phyloP scores from a whole-genome alignment of 2,329 filamentous ascomycete species.

The Penicillium sp. region DNA sequence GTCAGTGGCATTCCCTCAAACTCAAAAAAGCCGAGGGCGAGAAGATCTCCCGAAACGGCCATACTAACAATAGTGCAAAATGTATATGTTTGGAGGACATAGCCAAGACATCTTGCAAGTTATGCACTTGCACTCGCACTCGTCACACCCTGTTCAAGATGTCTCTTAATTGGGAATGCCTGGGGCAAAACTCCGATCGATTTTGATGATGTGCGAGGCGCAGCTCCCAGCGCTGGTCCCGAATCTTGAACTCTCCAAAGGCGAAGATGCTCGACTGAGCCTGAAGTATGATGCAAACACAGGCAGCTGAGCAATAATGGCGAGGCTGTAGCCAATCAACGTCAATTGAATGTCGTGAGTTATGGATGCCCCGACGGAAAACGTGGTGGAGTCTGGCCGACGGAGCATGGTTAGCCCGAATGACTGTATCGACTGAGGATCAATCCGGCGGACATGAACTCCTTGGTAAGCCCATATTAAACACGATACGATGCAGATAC shows the following conservation, averaged over 20 bases:
- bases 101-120: neutral
- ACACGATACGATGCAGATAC: neutral
- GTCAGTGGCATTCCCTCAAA: neutral
- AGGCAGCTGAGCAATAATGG: neutral
- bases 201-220: neutral
- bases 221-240: neutral
- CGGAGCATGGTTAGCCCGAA: slow-evolving; percentile 1
- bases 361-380: neutral
- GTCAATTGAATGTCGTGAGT: neutral
- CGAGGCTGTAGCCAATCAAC: no score
- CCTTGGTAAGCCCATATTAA: neutral
- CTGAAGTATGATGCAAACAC: neutral
- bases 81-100: neutral
- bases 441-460: neutral
- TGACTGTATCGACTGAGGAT: neutral
- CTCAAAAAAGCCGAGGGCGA: neutral
- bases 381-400: neutral
- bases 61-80: neutral
- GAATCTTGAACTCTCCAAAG: neutral
- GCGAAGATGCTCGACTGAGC: neutral
- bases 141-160: no score
- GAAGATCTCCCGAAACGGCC: neutral
- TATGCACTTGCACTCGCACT: neutral
- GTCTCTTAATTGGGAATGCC: neutral
- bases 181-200: neutral